These are phyloP conservation scores for Aspergillus awamori DNA, from an alignment of 2,329 filamentous ascomycete genomes.

Conservation along the genomic window DNA sequence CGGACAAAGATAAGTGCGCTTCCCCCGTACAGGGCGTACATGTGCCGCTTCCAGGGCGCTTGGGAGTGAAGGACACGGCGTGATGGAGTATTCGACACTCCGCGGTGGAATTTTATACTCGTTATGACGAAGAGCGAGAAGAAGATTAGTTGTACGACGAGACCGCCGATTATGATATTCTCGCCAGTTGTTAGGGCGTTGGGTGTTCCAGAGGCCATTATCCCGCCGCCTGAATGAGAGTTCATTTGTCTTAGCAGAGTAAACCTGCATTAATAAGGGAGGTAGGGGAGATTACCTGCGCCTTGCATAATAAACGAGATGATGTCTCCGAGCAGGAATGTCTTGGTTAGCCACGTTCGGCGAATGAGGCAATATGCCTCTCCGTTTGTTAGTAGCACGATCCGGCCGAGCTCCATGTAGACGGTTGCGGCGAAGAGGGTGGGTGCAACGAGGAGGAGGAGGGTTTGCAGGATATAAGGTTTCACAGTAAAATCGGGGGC, in stretches of 20 bases:
- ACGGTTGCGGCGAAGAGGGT: slow-evolving; percentile 9
- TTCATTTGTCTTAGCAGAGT: no score
- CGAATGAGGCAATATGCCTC: not conserved
- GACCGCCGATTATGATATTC: slow-evolving; percentile 13
- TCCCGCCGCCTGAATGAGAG: slow-evolving; percentile 7
- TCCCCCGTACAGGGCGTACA: not conserved
- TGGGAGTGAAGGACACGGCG: not conserved
- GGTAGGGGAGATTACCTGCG: slow-evolving; percentile 1
- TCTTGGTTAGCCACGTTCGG: slow-evolving; percentile 8
- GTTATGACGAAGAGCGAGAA: slow-evolving; percentile 13
- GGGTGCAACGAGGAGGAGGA: slow-evolving; percentile 11
- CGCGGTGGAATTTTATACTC: not conserved
- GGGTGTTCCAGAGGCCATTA: not conserved
- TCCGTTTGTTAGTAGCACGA: slow-evolving; percentile 2
- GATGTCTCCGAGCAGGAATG: slow-evolving; percentile 13
- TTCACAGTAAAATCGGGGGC: not conserved
- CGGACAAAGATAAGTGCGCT: slow-evolving; percentile 20
- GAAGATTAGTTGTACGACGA: slow-evolving; percentile 16
- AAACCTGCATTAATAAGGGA: not conserved
- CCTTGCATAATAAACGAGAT: slow-evolving; percentile 12
- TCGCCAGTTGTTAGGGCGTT: slow-evolving; percentile 7
- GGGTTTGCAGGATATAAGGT: not conserved
- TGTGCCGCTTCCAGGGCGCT: not conserved
- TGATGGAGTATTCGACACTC: not conserved
- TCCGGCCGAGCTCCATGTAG: slow-evolving; percentile 14